Base-by-base conservation (phyloP, 345 rosid genomes). In the Rhodomyrtus tomentosa region DNA sequence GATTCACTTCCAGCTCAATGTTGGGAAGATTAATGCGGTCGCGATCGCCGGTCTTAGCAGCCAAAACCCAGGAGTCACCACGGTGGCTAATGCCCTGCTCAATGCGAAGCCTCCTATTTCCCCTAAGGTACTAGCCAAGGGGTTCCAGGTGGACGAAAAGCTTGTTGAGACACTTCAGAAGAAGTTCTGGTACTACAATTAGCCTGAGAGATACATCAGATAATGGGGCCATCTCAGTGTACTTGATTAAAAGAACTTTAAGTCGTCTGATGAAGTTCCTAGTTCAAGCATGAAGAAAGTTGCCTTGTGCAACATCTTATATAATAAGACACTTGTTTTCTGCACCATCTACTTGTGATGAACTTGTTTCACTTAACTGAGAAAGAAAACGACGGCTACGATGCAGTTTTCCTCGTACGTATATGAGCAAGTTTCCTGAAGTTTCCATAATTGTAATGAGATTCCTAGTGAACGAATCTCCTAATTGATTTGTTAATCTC, bases 1-100 rank as follows among this genome's bases (percentile, higher is more conserved):
- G 36, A 81, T 90, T 58, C 91, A 90, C 83, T 90, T 90, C 88
- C 90, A 89, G 45, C 40, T 85, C 45, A 90, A 90, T 36, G 7
- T 89, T 15, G 90, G 90, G 54, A 73, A 73, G 52, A 81, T 27
- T n/a, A 85, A 85, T 1, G 89, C 86, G 3, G 72, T 76, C 1
- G 86, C 89, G 2, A 52, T 85, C n/a, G 27, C 84, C 50, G 6
- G 18, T 54, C 59, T 88, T 32, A 83, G 74, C 80, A 85, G 87
- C 82, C 87, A 85, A 62, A 88, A 74, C 54, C 84, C 89, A 12
- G 87, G 87, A 2, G 84, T 88, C 14, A 74, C 82, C 62, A 51
- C 80, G 4, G 32, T 88, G 0, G 82, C 85, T 18, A 76, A 86
- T 51, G 83, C 86, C 27, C 10, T 88, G 21, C 86, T 86, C 42